phyloP scores from a whole-genome alignment of 2,329 filamentous ascomycete species.

The Fusarium keratoplasticum region DNA sequence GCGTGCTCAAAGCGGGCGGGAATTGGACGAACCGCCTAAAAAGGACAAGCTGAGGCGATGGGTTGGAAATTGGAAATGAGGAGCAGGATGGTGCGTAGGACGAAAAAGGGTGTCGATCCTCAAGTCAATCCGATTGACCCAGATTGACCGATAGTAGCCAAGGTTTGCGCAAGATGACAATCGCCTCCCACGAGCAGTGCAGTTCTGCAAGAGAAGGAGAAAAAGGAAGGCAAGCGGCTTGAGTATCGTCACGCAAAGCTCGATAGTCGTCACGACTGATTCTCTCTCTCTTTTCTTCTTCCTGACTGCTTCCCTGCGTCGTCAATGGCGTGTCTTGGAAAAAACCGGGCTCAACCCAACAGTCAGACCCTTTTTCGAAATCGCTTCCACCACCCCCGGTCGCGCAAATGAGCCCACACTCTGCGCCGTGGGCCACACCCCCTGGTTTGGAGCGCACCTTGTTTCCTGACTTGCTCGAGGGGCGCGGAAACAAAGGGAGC shows the following conservation, averaged over 20 bases:
- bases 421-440: conserved; percentile 25
- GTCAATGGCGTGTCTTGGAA: conserved; percentile 37
- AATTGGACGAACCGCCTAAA: conserved; percentile 25
- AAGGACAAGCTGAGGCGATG: conserved; percentile 22
- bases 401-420: conserved; percentile 41
- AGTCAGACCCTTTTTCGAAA: conserved; percentile 24
- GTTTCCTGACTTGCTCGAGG: conserved; percentile 14
- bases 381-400: conserved; percentile 36
- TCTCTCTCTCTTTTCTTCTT: conserved; percentile 15
- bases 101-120: not conserved
- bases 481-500: conserved; percentile 2
- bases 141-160: conserved; percentile 12
- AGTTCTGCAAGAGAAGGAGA: not conserved
- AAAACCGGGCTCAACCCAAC: conserved; percentile 28
- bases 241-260: conserved; percentile 14
- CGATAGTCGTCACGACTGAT: conserved; percentile 21
- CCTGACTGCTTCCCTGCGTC: conserved; percentile 12
- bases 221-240: conserved; percentile 6
- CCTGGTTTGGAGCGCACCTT: conserved; percentile 30
- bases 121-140: not conserved
- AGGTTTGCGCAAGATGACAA: not conserved
- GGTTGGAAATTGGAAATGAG: conserved; percentile 28
- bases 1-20: conserved; percentile 33
- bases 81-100: conserved; percentile 24
- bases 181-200: not conserved